Evolutionary conservation across 441 rosid genomes (phyloP), one percentile per base, ranked within the genome.

Genomic region (Breynia disticha): DNA sequence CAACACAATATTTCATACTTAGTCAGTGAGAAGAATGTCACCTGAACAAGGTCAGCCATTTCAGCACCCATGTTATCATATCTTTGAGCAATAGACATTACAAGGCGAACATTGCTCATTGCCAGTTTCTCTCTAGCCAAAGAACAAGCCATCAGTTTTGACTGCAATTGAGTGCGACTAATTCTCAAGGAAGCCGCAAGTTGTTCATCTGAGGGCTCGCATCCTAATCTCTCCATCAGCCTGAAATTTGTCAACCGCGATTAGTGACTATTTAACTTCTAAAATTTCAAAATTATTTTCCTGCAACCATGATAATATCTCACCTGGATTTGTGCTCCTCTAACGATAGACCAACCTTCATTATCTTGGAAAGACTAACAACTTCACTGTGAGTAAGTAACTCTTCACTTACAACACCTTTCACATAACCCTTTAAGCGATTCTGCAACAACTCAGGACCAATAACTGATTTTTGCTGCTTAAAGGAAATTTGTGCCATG

Each of bases 21-120:
- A 41, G 11, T 37, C 63, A 50, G 50, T 58, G 45, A 55, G 55
- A 54, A 37, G 56, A 66, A 32, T 59, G 50, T 50, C 43, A 88
- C 97, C 95, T 93, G 99, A 69, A 93, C 90, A 67, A 93, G 97
- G 74, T 93, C 99, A 64, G 90, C 71, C 97, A 93, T 82, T 74
- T 93, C 88, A 47, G 81, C 84, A 55, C 93, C 99, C 95, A 81
- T 74, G 75, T 80, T 80, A 61, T 84, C 81, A 19, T 89, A 84
- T 72, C 78, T 75, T 66, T 89, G 93, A 70, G 99, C 99, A 32
- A 93, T 89, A 37, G 96, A 89, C 88, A 89, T 70, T 62, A 93
- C 99, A 46, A 93, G 74, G 57, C 99, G 97, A 48, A 93, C 96
- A 68, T 93, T 93, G 76, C 90, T 84, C 99, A 86, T 89, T 48